Conservation (phyloP, 129 eudicot genomes). For the Rutidosis leptorrhynchoides region DNA sequence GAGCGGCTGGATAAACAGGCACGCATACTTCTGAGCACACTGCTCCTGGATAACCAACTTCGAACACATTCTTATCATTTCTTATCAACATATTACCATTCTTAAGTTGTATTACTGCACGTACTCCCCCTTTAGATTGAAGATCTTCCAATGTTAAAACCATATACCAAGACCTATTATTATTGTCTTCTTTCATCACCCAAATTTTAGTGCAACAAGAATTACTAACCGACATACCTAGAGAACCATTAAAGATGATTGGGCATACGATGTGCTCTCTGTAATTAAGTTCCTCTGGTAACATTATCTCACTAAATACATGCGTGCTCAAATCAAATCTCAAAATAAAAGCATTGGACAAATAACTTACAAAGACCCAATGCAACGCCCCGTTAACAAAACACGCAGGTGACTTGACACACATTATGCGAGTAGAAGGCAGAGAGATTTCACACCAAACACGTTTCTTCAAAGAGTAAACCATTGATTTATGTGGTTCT, state of each 20-base stretch:
- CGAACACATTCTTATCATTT: neutral
- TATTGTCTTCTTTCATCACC: neutral
- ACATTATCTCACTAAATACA: neutral
- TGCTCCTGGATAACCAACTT: neutral
- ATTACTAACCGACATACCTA: neutral
- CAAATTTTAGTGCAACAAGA: neutral
- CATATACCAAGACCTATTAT: neutral
- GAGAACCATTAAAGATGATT: neutral
- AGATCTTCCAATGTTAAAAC: too few relatives aligned
- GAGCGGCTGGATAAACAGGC: neutral
- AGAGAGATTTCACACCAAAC: conserved; percentile 5
- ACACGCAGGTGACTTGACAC: neutral
- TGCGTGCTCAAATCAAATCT: conserved; percentile 1
- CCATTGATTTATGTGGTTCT: neutral
- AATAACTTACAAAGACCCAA: neutral
- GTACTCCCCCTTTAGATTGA: too few relatives aligned
- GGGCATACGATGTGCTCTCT: too few relatives aligned
- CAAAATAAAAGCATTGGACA: neutral
- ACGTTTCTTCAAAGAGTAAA: neutral
- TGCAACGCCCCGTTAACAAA: conserved; percentile 19
- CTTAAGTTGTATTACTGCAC: too few relatives aligned
- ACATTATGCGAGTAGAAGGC: neutral
- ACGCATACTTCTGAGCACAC: neutral
- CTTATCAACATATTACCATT: neutral
- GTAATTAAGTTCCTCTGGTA: neutral